Percentiles rank a stretch among this genome's conserved stretches.
These are phyloP conservation scores for Dentipellis fragilis DNA, from an alignment of 768 basidiomycete genomes.

Conservation along the genomic window DNA sequence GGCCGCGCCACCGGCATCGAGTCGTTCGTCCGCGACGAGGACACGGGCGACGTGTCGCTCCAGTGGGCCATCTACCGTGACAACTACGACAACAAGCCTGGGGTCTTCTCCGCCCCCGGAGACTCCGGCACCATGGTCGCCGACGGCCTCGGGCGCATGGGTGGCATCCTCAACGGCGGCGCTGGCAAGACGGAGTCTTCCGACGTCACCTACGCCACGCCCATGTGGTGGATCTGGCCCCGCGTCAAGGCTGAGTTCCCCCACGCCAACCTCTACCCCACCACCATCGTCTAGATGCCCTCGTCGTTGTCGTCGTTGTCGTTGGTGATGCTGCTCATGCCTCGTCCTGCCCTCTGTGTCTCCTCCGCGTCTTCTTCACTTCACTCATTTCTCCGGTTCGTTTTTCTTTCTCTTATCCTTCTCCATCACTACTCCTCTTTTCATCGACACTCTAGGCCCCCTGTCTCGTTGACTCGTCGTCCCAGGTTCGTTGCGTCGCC, in stretches of 20 bases:
- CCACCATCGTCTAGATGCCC: neutral
- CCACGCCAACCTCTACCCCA: slow-evolving; percentile 1
- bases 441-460: too few species aligned
- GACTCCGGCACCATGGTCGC: slow-evolving; percentile 22
- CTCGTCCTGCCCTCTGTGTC: neutral
- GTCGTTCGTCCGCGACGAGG: neutral
- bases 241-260: slow-evolving; percentile 1
- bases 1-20: neutral
- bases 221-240: neutral
- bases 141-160: slow-evolving; percentile 14
- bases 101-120: slow-evolving; percentile 18
- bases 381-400: neutral
- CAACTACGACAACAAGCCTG: slow-evolving; percentile 11
- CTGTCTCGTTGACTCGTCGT: too few species aligned
- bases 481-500: too few species aligned
- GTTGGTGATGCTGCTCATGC: neutral
- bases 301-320: neutral
- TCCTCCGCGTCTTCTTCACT: neutral
- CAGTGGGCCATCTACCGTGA: slow-evolving; percentile 15
- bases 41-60: neutral
- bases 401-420: too few species aligned
- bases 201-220: slow-evolving; percentile 20
- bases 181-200: slow-evolving; percentile 10
- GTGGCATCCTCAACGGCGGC: slow-evolving; percentile 20
- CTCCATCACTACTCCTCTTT: too few species aligned